Conservation (phyloP, 169 alveolate species). For the Eimeria falciformis region DNA sequence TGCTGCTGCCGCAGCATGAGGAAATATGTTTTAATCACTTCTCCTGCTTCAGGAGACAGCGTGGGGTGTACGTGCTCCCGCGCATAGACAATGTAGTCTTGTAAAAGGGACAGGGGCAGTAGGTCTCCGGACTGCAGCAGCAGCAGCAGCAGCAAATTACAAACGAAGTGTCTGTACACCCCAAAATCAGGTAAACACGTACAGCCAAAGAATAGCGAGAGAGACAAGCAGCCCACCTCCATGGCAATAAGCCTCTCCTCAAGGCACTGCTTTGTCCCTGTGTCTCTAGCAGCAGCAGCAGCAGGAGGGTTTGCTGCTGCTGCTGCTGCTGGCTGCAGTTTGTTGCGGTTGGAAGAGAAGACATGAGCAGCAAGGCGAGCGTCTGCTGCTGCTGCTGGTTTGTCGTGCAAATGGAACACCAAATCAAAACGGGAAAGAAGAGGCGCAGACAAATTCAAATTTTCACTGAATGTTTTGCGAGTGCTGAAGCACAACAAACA, state of each 20-base stretch:
- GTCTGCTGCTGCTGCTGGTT: background rate
- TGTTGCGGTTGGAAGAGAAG: background rate
- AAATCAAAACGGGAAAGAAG: slow-evolving; percentile 8
- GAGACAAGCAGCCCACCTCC: slow-evolving; percentile 1
- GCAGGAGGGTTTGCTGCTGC: background rate
- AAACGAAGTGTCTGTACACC: background rate
- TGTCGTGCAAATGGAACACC: background rate
- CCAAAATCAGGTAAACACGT: background rate
- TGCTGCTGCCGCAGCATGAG: background rate
- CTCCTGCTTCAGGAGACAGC: slow-evolving; percentile 52
- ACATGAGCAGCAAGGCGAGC: background rate
- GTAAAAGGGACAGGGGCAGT: slow-evolving; percentile 41
- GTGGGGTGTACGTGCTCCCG: slow-evolving; percentile 53
- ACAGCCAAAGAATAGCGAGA: background rate
- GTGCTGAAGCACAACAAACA: slow-evolving; percentile 9
- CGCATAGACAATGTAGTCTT: slow-evolving; percentile 19
- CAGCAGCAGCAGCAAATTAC: background rate
- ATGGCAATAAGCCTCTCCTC: slow-evolving; percentile 16
- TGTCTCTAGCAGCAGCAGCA: background rate
- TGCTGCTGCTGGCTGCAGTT: slow-evolving; percentile 4
- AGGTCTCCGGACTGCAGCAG: slow-evolving; percentile 35
- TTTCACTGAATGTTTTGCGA: background rate
- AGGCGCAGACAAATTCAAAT: slow-evolving; percentile 2
- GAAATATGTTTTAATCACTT: background rate
- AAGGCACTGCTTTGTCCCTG: background rate